A percentile compares a stretch with the other conserved stretches of the same genome.
Conservation (phyloP, 257 asterid genomes). For the Plantago elongata region DNA sequence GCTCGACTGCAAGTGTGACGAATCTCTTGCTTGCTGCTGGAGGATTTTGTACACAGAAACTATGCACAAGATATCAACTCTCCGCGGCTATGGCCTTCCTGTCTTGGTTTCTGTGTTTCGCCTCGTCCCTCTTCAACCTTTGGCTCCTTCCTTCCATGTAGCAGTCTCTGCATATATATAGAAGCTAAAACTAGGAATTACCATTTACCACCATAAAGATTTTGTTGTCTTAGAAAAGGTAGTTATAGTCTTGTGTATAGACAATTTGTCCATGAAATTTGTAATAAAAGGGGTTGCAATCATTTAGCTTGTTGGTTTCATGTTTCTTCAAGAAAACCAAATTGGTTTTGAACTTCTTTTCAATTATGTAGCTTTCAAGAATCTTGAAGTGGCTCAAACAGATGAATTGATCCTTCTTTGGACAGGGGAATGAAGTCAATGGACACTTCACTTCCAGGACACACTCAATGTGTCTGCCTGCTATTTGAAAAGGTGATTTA, state of each 20-base stretch:
- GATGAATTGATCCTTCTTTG: background rate
- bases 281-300: slow-evolving; percentile 14
- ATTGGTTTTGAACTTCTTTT: background rate
- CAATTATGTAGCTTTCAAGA: background rate
- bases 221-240: slow-evolving; percentile 16
- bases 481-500: background rate
- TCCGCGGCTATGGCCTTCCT: slow-evolving; percentile 90
- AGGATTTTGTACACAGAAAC: slow-evolving; percentile 42
- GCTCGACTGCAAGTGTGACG: slow-evolving; percentile 74
- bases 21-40: slow-evolving; percentile 54
- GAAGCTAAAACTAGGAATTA: slow-evolving; percentile 19
- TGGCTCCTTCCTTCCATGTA: slow-evolving; percentile 77
- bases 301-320: no score
- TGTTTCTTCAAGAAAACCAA: background rate
- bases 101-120: slow-evolving; percentile 72
- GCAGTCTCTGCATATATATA: slow-evolving; percentile 1
- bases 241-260: background rate
- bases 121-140: slow-evolving; percentile 83
- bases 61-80: slow-evolving; percentile 70
- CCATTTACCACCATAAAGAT: slow-evolving; percentile 4
- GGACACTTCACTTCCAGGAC: background rate
- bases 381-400: background rate
- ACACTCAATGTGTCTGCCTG: background rate
- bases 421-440: background rate
- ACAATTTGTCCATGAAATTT: slow-evolving; percentile 16